Percentiles rank a stretch among this genome's conserved stretches.
Conservation (phyloP, 495 filamentous ascomycete species). For the Aspergillus kassunensis region DNA sequence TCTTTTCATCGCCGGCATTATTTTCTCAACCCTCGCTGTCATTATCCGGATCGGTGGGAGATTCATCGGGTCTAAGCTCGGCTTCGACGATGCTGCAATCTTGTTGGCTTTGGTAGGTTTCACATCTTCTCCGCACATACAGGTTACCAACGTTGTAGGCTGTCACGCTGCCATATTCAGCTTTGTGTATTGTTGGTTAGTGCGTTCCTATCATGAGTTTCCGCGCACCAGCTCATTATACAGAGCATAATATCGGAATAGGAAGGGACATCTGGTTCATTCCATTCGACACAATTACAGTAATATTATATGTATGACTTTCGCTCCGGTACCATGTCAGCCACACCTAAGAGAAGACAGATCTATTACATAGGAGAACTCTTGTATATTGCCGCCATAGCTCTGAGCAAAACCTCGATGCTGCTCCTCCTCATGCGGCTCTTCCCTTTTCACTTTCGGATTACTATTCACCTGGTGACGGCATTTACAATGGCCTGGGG, state of each 20-base stretch:
- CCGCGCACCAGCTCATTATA: too few species aligned
- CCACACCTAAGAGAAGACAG: not conserved
- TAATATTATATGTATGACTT: not conserved
- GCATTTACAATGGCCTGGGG: constrained; percentile 25
- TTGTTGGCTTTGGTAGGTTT: not conserved
- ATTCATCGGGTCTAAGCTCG: constrained; percentile 1
- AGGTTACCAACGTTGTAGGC: too few species aligned
- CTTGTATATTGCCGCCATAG: constrained; percentile 34
- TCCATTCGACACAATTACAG: not conserved
- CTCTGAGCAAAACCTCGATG: constrained; percentile 36
- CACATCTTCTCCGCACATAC: too few species aligned
- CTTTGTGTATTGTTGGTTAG: too few species aligned
- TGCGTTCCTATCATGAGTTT: too few species aligned
- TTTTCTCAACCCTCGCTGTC: not conserved
- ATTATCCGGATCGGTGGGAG: not conserved
- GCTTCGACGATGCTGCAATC: not conserved
- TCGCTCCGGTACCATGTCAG: too few species aligned
- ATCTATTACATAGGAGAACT: constrained; percentile 27
- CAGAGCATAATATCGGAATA: not conserved
- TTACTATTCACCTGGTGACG: constrained; percentile 20
- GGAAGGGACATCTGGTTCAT: constrained; percentile 7
- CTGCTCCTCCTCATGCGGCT: constrained; percentile 39
- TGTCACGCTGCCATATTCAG: too few species aligned
- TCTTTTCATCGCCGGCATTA: not conserved
- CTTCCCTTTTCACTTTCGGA: constrained; percentile 23